Percentiles rank a stretch among this genome's conserved stretches.
These are phyloP conservation scores for Cydonia oblonga DNA, from an alignment of 331 rosid genomes.

Conservation along the genomic window DNA sequence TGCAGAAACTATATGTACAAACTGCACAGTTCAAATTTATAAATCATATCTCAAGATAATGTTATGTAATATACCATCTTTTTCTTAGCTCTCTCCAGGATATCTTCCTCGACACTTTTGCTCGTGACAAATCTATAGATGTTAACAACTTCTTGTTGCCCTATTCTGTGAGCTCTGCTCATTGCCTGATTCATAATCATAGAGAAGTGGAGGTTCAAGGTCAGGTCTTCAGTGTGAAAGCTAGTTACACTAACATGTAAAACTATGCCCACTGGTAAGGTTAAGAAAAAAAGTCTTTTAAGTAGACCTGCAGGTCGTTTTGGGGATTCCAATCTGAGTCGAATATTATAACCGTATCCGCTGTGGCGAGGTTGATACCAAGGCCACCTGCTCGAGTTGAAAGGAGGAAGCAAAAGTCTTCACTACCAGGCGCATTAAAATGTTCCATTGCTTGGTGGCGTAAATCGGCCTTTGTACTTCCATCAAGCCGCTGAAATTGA, in stretches of 20 bases:
- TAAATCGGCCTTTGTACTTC: constrained; percentile 92
- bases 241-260: not conserved
- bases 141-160: constrained; percentile 98
- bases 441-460: constrained; percentile 99
- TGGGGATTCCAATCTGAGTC: constrained; percentile 99
- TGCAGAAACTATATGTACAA: not conserved
- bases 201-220: not conserved
- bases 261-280: not conserved
- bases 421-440: constrained; percentile 97
- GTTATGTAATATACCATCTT: constrained; percentile 58
- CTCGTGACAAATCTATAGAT: constrained; percentile 95
- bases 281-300: not conserved
- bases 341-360: constrained; percentile 95
- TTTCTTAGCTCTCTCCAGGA: constrained; percentile 94
- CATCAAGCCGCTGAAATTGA: constrained; percentile 98
- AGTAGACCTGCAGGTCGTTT: constrained; percentile 84
- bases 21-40: not conserved
- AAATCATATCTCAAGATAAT: not conserved
- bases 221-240: not conserved
- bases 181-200: constrained; percentile 49
- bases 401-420: constrained; percentile 98
- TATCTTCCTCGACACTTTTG: constrained; percentile 99
- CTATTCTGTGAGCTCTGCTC: constrained; percentile 99
- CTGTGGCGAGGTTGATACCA: constrained; percentile 98
- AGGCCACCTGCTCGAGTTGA: constrained; percentile 98